Base-by-base conservation (phyloP, 768 basidiomycete genomes). In the Pulveroboletus sp. region DNA sequence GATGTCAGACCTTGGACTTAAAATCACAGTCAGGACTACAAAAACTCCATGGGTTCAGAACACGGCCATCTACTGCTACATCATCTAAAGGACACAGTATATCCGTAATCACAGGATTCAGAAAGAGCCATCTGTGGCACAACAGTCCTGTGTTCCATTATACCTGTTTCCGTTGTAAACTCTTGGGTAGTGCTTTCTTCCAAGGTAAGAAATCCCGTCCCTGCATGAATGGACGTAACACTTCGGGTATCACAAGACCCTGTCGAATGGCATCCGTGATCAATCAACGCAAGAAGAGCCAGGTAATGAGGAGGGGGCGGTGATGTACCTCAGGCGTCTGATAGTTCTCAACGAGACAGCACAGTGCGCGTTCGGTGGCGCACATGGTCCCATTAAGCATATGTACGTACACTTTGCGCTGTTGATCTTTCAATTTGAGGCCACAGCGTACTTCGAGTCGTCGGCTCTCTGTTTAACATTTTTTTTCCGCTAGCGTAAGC, bases 311-410 rank as follows among this genome's bases (percentile, higher is more conserved):
- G 54, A 26, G 2, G 9, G 18, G 32, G 6, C n/a, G 11, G 27
- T 8, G 14, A 45, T 85, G 49, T 61, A 95, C 94, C 43, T 96
- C 93, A 0, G 88, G 78, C 0, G 93, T 97, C 72, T 99, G 96
- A 67, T 95, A 93, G 70, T 98, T 98, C 73, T 99, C 96, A n/a
- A 93, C 94, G 49, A 99, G 61, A 69, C 96, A 98, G 71, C 95
- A 98, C 17, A 98, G 74, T 1, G 96, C 91, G 35, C 96, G 89
- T 71, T 95, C 91, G 1, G 96, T 98, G 1, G 96, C 96, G 60
- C 93, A 96, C 39, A 99, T 78, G 3, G 96, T 99, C 32, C 93
- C 95, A 68, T 99, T 99, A 63, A 99, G 73, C 96, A 99, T 99
- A 75, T 99, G 96, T 5, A 96, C 94, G 70, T 97, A 98, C 5